Base-by-base conservation (phyloP, 106 monocot species). In the Allium cepa region DNA sequence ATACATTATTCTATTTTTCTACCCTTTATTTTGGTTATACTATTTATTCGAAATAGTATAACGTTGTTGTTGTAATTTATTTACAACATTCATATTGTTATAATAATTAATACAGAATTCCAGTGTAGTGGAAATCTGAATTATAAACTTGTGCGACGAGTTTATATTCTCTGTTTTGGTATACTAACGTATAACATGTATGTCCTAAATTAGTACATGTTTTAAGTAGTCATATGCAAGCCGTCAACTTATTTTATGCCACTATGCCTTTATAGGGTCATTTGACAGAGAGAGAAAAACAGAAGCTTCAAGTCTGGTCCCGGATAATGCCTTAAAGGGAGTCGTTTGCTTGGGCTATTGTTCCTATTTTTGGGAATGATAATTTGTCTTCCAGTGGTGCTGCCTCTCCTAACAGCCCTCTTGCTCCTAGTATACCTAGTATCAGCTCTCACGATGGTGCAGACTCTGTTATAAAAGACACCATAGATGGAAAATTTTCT, bases 281-380 rank as follows among this genome's bases (percentile, higher is more conserved):
- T 46, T 77, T 99, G 69, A 90, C 89, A 61, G 97, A 99, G 55
- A 84, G 84, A 75, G 97, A 99, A 71, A 99, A 78, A 56, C 97
- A 99, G 73, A 93, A 85, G 67, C 81, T 99, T 56, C 93, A 99
- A 75, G 85, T 99, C 53, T 99, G 97, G 97, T 87, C 97, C 52
- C 82, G 85, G 15, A 85, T 93, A 62, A 93, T 99, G 88, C 89
- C 92, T 14, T 93, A 99, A 72, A 81, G 78, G 72, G 92, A 99
- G 60, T 78, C 92, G 55, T 99, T 99, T 87, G 92, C 93, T 56
- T 99, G 97, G 97, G 77, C 84, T 62, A 70, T 93, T 61, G 70
- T 99, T 73, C 92, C 97, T 65, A 72, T 99, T 7, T 99, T 99
- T 81, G 97, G 93, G 60, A 91, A 78, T 50, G 84, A 76, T 62